These are phyloP conservation scores for Backusella liffmaniae DNA, from an alignment of 192 early-diverging fungal genomes.

Conservation along the genomic window DNA sequence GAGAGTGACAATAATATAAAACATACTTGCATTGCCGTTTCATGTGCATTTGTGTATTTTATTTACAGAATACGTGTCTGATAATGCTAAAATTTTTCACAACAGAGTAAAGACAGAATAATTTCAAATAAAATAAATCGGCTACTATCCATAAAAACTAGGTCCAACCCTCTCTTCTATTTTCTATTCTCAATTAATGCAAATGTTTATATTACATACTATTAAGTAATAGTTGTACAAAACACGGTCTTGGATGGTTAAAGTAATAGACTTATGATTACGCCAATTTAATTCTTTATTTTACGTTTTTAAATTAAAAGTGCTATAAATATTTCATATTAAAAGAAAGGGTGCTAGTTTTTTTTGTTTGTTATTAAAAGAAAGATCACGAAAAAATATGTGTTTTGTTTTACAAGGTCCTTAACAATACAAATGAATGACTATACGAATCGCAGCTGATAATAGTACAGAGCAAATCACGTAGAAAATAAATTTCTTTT, in stretches of 20 bases:
- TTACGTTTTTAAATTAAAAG: background rate
- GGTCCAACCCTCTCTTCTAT: background rate
- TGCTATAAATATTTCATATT: background rate
- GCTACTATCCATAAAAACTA: background rate
- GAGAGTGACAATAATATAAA: slow-evolving; percentile 1
- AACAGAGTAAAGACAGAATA: background rate
- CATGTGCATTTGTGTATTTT: background rate
- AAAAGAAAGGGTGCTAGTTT: background rate
- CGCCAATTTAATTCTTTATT: background rate
- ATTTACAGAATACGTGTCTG: slow-evolving; percentile 1
- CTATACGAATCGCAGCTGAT: background rate
- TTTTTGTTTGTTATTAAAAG: background rate
- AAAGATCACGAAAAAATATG: background rate
- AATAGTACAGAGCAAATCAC: background rate
- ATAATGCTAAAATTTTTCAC: background rate
- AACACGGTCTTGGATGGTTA: background rate
- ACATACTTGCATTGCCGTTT: slow-evolving; percentile 5
- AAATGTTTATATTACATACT: background rate
- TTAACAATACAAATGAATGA: background rate
- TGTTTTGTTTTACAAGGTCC: background rate
- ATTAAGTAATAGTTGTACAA: background rate
- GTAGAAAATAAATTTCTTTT: background rate
- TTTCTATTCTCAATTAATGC: background rate
- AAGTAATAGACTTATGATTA: background rate
- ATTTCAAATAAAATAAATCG: background rate